Conservation (phyloP, 2,329 filamentous ascomycete genomes). For the Neonectria faginata region DNA sequence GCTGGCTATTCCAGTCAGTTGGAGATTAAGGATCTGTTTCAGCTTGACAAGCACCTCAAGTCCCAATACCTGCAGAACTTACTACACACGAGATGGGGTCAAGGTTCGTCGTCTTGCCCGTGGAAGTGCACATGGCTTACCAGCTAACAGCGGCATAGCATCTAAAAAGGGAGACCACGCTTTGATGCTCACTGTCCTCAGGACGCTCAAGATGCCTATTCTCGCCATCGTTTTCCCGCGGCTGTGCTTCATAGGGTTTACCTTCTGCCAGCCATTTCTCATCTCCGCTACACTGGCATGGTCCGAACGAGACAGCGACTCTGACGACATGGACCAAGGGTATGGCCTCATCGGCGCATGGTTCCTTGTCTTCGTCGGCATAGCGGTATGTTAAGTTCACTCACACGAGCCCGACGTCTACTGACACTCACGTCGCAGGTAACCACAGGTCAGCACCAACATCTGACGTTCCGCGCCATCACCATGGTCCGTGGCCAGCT, state of each 20-base stretch:
- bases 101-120: constrained; percentile 9
- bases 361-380: constrained; percentile 34
- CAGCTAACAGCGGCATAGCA: constrained; percentile 18
- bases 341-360: constrained; percentile 39
- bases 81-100: constrained; percentile 26
- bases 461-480: constrained; percentile 44
- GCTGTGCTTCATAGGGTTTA: constrained; percentile 36
- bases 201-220: constrained; percentile 24
- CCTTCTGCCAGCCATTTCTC: constrained; percentile 38
- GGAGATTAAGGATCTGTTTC: constrained; percentile 26
- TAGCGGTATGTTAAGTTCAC: constrained; percentile 24
- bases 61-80: constrained; percentile 30
- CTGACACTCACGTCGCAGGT: constrained; percentile 22
- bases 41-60: constrained; percentile 33
- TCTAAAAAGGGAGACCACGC: constrained; percentile 13
- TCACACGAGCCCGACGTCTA: not conserved
- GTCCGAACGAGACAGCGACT: constrained; percentile 23
- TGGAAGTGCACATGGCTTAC: not conserved
- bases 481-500: constrained; percentile 49
- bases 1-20: constrained; percentile 30
- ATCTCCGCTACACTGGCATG: constrained; percentile 31
- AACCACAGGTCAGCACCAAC: constrained; percentile 28
- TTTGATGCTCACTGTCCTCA: constrained; percentile 23
- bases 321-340: constrained; percentile 15
- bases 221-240: constrained; percentile 31